Percentiles rank a stretch among this genome's conserved stretches.
Evolutionary conservation across 768 basidiomycete species (phyloP).

Genomic region (Hydnum rufescens): DNA sequence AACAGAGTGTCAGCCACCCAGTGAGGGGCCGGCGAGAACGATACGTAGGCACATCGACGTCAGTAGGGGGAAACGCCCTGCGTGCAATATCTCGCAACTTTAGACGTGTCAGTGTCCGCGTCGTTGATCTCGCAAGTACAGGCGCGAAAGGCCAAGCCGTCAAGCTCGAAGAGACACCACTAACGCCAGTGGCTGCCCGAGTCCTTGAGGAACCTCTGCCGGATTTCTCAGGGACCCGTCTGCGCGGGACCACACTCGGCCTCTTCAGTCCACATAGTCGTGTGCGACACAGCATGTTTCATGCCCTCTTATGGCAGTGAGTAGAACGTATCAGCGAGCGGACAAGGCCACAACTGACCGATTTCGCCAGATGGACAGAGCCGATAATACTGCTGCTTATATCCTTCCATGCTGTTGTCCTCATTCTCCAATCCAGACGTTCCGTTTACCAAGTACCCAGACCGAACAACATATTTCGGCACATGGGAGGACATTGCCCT

Average conservation of each 20-base stretch:
- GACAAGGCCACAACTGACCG: conserved; percentile 2
- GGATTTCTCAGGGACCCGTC: conserved; percentile 25
- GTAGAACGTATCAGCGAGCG: conserved; percentile 17
- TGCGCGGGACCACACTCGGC: conserved; percentile 65
- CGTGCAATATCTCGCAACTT: conserved; percentile 10
- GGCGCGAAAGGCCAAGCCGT: conserved; percentile 23
- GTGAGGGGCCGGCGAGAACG: not conserved
- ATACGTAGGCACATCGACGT: not conserved
- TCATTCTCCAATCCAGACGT: conserved; percentile 60
- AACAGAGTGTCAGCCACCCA: not conserved
- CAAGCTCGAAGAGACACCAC: conserved; percentile 4
- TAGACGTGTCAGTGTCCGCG: conserved; percentile 44
- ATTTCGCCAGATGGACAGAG: conserved; percentile 56
- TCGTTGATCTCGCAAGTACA: conserved; percentile 55
- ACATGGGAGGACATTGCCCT: conserved; percentile 76
- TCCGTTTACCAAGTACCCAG: conserved; percentile 24
- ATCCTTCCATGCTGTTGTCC: conserved; percentile 58
- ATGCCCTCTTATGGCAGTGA: conserved; percentile 51
- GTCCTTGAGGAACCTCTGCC: conserved; percentile 15
- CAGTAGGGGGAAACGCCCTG: conserved; percentile 5
- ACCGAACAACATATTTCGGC: conserved; percentile 54
- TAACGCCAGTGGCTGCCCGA: conserved; percentile 21
- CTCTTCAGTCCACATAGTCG: conserved; percentile 49
- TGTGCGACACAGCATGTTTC: conserved; percentile 42
- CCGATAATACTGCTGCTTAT: conserved; percentile 68